Conservation (phyloP, 1,139 yeast genomes). For the Scheffersomyces lignicola region DNA sequence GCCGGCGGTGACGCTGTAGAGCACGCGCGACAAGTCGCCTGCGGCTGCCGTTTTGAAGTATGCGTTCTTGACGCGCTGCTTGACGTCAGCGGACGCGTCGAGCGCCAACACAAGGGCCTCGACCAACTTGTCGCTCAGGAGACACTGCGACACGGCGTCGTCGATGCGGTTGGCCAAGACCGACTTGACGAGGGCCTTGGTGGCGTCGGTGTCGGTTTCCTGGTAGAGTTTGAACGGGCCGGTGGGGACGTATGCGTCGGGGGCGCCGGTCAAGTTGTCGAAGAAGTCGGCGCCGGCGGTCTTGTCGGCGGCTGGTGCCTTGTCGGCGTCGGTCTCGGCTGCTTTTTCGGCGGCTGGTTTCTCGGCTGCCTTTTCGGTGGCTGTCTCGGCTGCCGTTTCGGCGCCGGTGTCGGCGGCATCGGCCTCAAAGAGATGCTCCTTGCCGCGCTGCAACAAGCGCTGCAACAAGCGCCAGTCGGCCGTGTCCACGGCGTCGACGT, state of each 20-base stretch:
- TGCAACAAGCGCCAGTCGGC: constrained; percentile 79
- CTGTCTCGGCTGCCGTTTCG: constrained; percentile 18
- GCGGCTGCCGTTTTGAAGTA: constrained; percentile 63
- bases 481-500: constrained; percentile 46
- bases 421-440: constrained; percentile 30
- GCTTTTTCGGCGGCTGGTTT: constrained; percentile 33
- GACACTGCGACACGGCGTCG: constrained; percentile 67
- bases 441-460: constrained; percentile 54
- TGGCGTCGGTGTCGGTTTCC: constrained; percentile 22
- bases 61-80: constrained; percentile 66
- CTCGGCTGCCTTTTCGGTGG: constrained; percentile 18
- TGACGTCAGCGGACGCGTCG: constrained; percentile 63
- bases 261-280: constrained; percentile 41
- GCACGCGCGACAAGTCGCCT: constrained; percentile 67
- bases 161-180: constrained; percentile 64
- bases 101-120: constrained; percentile 86
- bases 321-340: constrained; percentile 21
- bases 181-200: constrained; percentile 52
- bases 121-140: constrained; percentile 60
- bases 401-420: constrained; percentile 13
- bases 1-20: constrained; percentile 62
- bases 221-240: constrained; percentile 45
- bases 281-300: constrained; percentile 50
- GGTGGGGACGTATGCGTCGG: constrained; percentile 31
- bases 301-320: constrained; percentile 23